phyloP scores from a whole-genome alignment of 2,329 filamentous ascomycete species.

The Curvularia verruculosa region DNA sequence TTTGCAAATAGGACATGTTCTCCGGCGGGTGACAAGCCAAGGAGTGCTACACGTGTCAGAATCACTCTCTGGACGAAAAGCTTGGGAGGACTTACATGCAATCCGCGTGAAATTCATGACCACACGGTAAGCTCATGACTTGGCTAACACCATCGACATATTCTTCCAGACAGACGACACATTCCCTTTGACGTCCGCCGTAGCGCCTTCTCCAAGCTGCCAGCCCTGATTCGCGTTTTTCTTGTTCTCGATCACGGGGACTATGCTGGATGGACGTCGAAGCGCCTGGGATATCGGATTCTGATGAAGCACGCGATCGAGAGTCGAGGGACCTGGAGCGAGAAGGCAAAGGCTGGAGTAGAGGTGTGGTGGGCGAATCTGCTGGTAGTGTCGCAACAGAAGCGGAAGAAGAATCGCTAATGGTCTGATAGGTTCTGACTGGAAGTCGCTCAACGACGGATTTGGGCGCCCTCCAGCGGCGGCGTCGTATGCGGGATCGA shows the following conservation, averaged over 20 bases:
- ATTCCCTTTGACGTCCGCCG: conserved; percentile 76
- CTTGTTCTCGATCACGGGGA: conserved; percentile 51
- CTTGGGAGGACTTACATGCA: conserved; percentile 84
- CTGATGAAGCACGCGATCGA: conserved; percentile 69
- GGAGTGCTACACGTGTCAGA: conserved; percentile 70
- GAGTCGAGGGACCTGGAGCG: conserved; percentile 51
- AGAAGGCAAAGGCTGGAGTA: conserved; percentile 63
- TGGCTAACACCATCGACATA: conserved; percentile 92
- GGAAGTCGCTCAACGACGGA: conserved; percentile 94
- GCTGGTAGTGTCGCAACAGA: conserved; percentile 68
- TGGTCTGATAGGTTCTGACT: conserved; percentile 92
- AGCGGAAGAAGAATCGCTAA: conserved; percentile 64
- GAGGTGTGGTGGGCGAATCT: conserved; percentile 77
- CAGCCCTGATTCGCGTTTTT: conserved; percentile 59
- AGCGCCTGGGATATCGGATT: conserved; percentile 61
- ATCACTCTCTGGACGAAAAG: background rate
- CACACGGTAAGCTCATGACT: conserved; percentile 97
- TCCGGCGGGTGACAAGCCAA: conserved; percentile 91
- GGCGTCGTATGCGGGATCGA: conserved; percentile 83
- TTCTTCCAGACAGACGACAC: conserved; percentile 95
- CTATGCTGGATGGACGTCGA: conserved; percentile 37
- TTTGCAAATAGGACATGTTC: conserved; percentile 99
- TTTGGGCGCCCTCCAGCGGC: conserved; percentile 96
- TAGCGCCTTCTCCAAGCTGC: conserved; percentile 64
- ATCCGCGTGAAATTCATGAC: conserved; percentile 95